Evolutionary conservation across 306 rosid genomes (phyloP).

Genomic region (Vigna mungo): DNA sequence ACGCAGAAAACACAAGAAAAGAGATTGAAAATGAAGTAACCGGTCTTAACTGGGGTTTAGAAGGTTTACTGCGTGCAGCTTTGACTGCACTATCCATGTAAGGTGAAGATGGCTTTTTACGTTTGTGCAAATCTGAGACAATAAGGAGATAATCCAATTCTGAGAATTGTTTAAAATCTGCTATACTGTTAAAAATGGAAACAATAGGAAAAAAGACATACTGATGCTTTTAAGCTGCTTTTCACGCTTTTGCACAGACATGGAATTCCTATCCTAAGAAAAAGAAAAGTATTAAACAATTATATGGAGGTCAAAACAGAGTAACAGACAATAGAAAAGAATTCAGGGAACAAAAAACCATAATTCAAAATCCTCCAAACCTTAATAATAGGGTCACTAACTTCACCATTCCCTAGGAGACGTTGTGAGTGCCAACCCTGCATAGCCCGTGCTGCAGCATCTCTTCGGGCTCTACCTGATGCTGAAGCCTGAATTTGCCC

Average conservation of each 20-base stretch:
- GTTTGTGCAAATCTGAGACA: slow-evolving; percentile 78
- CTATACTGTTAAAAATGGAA: slow-evolving; percentile 22
- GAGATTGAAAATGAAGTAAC: slow-evolving; percentile 34
- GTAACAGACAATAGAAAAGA: background rate
- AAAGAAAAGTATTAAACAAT: slow-evolving; percentile 39
- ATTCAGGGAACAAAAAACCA: slow-evolving; percentile 29
- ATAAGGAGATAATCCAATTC: slow-evolving; percentile 36
- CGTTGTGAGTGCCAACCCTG: slow-evolving; percentile 99
- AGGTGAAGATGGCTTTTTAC: slow-evolving; percentile 80
- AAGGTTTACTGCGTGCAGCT: slow-evolving; percentile 76
- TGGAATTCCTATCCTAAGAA: slow-evolving; percentile 76
- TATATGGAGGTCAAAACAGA: slow-evolving; percentile 32
- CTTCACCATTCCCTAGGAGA: slow-evolving; percentile 95
- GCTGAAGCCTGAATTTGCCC: slow-evolving; percentile 68
- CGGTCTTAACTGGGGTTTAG: slow-evolving; percentile 87
- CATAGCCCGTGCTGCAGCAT: slow-evolving; percentile 99
- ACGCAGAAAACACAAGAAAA: slow-evolving; percentile 22
- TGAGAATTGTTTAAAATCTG: slow-evolving; percentile 37
- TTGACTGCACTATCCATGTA: slow-evolving; percentile 74
- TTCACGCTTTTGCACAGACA: slow-evolving; percentile 84
- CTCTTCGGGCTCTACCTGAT: slow-evolving; percentile 94
- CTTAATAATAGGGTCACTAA: slow-evolving; percentile 94
- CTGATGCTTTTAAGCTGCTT: slow-evolving; percentile 92
- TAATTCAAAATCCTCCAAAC: slow-evolving; percentile 54
- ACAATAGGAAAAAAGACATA: slow-evolving; percentile 51